Evolutionary conservation across 345 rosid species (phyloP), one percentile per base, ranked within the genome.

Genomic region (Lumnitzera littorea): DNA sequence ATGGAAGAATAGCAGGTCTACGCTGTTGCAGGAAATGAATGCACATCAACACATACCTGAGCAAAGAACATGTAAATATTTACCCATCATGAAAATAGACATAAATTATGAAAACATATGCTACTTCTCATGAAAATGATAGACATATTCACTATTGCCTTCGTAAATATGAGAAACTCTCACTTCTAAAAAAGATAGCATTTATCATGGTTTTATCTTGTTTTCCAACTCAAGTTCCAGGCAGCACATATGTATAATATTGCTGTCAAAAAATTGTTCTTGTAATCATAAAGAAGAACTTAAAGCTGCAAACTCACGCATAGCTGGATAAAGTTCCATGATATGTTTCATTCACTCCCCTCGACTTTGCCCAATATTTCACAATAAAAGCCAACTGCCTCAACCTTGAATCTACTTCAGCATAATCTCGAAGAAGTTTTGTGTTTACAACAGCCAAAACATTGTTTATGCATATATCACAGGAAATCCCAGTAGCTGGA

Each of bases 241-340:
- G 43, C 11, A 5, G 43, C 7, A 9, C 43, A 36, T 36, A 36
- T 36, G 43, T 5, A 36, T 36, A 36, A 36, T 36, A 36, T 36
- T 36, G 43, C 9, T 9, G 7, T 5, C 11, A 36, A 36, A 1
- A 62, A n/a, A 13, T 4, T 16, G 24, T 41, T 46, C 17, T 48
- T 25, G 36, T n/a, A 15, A 10, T 13, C 31, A 23, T 25, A 20
- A 46, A 58, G 20, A 52, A 47, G 47, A 15, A 16, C 27, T 12
- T 23, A 16, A 55, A 55, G 64, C 31, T 54, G 68, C 53, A 15
- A 58, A 84, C 99, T 88, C 71, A 94, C 97, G 99, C 99, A 56
- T 94, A 94, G 83, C 99, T 94, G 60, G 99, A 94, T 24, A 94
- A 76, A 41, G 99, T 94, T 81, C 99, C 99, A 56, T 84, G 96